Conservation (phyloP, 2,329 filamentous ascomycete genomes). For the Fusarium hostae region DNA sequence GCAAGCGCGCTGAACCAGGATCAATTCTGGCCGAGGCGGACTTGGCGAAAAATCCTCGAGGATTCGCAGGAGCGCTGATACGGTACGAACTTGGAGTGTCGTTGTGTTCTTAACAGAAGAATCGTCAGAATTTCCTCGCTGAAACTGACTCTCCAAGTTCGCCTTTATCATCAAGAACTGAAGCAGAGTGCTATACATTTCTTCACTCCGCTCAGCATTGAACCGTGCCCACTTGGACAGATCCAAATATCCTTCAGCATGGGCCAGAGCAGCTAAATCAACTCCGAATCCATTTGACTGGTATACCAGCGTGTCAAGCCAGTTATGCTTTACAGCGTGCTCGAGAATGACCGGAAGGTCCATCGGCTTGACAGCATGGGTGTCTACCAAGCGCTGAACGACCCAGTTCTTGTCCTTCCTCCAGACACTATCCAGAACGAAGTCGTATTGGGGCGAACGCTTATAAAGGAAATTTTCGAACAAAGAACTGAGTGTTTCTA, state of each 20-base stretch:
- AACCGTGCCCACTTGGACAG: slow-evolving; percentile 82
- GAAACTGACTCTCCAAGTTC: slow-evolving; percentile 79
- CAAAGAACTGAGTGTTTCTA: slow-evolving; percentile 78
- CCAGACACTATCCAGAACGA: slow-evolving; percentile 93
- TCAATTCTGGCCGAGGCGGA: slow-evolving; percentile 73
- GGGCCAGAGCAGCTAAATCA: slow-evolving; percentile 86
- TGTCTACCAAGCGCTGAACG: slow-evolving; percentile 79
- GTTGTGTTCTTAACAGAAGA: slow-evolving; percentile 70
- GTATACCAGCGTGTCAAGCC: slow-evolving; percentile 84
- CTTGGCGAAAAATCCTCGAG: slow-evolving; percentile 76
- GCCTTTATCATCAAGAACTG: slow-evolving; percentile 89
- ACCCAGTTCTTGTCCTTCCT: slow-evolving; percentile 91
- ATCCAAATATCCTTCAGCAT: slow-evolving; percentile 83
- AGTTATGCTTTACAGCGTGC: slow-evolving; percentile 82
- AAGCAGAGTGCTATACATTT: slow-evolving; percentile 76
- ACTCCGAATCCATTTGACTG: slow-evolving; percentile 86
- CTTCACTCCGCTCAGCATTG: slow-evolving; percentile 71
- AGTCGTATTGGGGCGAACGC: slow-evolving; percentile 80
- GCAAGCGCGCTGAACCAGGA: slow-evolving; percentile 84
- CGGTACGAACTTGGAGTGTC: slow-evolving; percentile 85
- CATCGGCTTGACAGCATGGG: slow-evolving; percentile 79
- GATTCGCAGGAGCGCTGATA: slow-evolving; percentile 81
- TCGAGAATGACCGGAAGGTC: slow-evolving; percentile 58
- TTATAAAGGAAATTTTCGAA: slow-evolving; percentile 88
- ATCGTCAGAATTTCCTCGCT: slow-evolving; percentile 71